A percentile compares a stretch with the other conserved stretches of the same genome.
Conservation (phyloP, 2,329 filamentous ascomycete genomes). For the Xylaria sp. region DNA sequence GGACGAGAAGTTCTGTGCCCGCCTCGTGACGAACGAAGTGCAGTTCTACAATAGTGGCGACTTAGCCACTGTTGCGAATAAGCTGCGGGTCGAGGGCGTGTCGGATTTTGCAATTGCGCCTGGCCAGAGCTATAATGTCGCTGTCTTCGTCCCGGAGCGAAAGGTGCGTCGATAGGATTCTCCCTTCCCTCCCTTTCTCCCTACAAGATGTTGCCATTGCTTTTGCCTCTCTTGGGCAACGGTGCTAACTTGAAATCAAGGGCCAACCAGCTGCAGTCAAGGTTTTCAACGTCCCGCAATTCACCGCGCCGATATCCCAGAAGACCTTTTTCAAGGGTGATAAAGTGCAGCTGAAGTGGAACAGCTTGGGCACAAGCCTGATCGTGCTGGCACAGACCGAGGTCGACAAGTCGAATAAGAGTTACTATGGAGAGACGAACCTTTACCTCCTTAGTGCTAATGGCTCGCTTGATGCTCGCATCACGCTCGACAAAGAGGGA, state of each 20-base stretch:
- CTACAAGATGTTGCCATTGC: background rate
- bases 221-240: background rate
- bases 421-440: constrained; percentile 98
- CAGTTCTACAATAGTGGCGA: constrained; percentile 95
- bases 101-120: constrained; percentile 89
- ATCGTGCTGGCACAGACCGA: constrained; percentile 97
- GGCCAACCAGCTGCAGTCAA: constrained; percentile 94
- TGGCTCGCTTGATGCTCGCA: constrained; percentile 90
- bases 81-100: constrained; percentile 91
- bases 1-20: constrained; percentile 93
- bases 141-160: constrained; percentile 93
- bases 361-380: constrained; percentile 87
- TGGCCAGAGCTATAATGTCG: constrained; percentile 89
- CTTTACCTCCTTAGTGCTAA: constrained; percentile 94
- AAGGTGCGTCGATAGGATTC: constrained; percentile 69
- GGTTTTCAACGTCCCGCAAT: constrained; percentile 92
- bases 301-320: constrained; percentile 84
- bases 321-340: constrained; percentile 99
- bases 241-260: constrained; percentile 56
- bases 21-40: constrained; percentile 94
- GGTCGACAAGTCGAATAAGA: constrained; percentile 98
- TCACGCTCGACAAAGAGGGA: constrained; percentile 94
- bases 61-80: constrained; percentile 90
- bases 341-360: constrained; percentile 99
- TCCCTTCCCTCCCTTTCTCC: no score